Percentiles rank a stretch among this genome's conserved stretches.
Evolutionary conservation across 2,329 filamentous ascomycete genomes (phyloP).

Genomic region (Phaeosphaeria sp.): DNA sequence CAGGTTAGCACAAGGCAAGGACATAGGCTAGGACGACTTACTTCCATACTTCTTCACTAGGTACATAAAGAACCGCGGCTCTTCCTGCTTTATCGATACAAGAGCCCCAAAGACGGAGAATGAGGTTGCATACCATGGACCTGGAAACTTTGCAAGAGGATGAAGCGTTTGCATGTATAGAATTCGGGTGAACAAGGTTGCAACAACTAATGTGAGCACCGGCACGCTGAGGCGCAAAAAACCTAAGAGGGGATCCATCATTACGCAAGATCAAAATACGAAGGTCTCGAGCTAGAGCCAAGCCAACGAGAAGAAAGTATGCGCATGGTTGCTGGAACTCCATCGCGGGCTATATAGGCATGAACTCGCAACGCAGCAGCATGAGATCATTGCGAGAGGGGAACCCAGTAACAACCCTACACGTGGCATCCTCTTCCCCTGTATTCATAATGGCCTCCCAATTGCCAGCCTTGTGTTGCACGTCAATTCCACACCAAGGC

Average conservation of each 20-base stretch:
- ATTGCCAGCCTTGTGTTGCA: neutral
- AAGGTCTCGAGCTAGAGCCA: too few relatives aligned
- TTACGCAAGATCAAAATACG: too few relatives aligned
- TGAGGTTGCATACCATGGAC: constrained; percentile 49
- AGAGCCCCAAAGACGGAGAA: constrained; percentile 40
- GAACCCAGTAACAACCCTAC: neutral
- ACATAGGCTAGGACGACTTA: constrained; percentile 15
- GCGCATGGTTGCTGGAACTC: neutral
- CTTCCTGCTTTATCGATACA: constrained; percentile 32
- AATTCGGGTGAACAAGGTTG: constrained; percentile 20
- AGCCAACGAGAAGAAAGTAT: too few relatives aligned
- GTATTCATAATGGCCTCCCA: neutral
- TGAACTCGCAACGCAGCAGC: neutral
- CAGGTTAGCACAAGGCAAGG: neutral
- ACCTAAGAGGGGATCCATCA: neutral
- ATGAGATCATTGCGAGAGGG: neutral
- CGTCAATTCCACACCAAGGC: neutral
- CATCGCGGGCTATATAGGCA: neutral
- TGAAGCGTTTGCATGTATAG: constrained; percentile 51
- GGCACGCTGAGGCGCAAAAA: constrained; percentile 6
- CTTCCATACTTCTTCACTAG: constrained; percentile 38
- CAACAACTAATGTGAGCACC: constrained; percentile 7
- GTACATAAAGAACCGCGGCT: constrained; percentile 39
- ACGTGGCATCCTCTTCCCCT: neutral
- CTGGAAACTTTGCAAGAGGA: constrained; percentile 52